A percentile compares a stretch with the other conserved stretches of the same genome.
phyloP scores from a whole-genome alignment of 805 yeast genomes.

The Candida bentonensis region DNA sequence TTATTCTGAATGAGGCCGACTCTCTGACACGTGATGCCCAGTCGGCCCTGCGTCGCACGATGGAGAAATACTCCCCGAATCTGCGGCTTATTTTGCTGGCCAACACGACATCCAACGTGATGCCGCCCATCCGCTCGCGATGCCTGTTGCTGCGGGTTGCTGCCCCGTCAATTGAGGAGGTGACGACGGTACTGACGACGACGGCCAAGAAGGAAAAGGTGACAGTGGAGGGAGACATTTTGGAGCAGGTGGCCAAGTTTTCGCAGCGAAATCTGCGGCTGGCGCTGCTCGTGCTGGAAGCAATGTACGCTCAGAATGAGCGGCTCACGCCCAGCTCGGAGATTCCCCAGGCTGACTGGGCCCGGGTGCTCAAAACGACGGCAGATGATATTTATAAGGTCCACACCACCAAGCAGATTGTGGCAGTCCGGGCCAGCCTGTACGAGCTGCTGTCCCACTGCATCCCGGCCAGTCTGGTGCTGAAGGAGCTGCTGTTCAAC shows the following conservation, averaged over 20 bases:
- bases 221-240: slow-evolving; percentile 25
- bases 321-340: slow-evolving; percentile 26
- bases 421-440: slow-evolving; percentile 43
- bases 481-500: slow-evolving; percentile 39
- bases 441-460: slow-evolving; percentile 88
- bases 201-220: slow-evolving; percentile 47
- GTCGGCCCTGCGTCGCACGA: slow-evolving; percentile 79
- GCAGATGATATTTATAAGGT: slow-evolving; percentile 46
- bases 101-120: slow-evolving; percentile 81
- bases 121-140: slow-evolving; percentile 88
- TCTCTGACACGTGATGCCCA: slow-evolving; percentile 95
- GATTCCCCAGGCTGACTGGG: slow-evolving; percentile 77
- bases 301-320: slow-evolving; percentile 33
- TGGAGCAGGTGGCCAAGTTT: slow-evolving; percentile 37
- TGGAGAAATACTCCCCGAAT: slow-evolving; percentile 50
- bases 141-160: slow-evolving; percentile 79
- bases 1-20: slow-evolving; percentile 90
- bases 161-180: slow-evolving; percentile 55
- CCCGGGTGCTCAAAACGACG: slow-evolving; percentile 53
- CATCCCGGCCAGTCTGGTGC: slow-evolving; percentile 73
- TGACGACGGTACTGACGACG: slow-evolving; percentile 36
- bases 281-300: slow-evolving; percentile 67
- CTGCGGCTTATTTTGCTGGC: slow-evolving; percentile 74
- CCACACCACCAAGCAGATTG: slow-evolving; percentile 39
- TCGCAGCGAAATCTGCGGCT: slow-evolving; percentile 64